Conservation (phyloP, 441 rosid genomes). For the Kokia cookei region DNA sequence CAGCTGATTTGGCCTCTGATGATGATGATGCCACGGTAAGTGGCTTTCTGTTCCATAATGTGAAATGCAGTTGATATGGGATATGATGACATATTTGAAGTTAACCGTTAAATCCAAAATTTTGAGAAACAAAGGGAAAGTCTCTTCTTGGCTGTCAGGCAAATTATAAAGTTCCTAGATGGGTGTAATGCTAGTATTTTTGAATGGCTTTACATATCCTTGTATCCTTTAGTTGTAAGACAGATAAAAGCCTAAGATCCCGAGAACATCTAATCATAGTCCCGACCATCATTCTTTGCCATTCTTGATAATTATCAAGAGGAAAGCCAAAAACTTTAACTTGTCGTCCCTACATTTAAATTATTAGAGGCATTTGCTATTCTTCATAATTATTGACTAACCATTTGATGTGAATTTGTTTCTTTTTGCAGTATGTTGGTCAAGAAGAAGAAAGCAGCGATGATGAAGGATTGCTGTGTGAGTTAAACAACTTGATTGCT, state of each 20-base stretch:
- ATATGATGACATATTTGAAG: background rate
- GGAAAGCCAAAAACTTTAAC: background rate
- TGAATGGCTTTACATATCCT: background rate
- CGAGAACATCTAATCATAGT: background rate
- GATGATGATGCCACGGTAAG: constrained; percentile 51
- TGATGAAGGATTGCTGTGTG: constrained; percentile 92
- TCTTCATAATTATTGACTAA: background rate
- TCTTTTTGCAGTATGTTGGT: constrained; percentile 40
- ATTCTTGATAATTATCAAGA: background rate
- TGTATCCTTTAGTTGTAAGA: background rate
- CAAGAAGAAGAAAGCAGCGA: constrained; percentile 65
- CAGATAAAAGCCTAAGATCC: background rate
- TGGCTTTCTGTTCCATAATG: background rate
- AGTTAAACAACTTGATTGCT: constrained; percentile 27
- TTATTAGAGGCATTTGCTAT: background rate
- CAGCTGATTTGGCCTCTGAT: constrained; percentile 73
- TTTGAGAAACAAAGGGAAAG: background rate
- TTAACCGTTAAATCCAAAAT: background rate
- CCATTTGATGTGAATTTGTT: constrained; percentile 3
- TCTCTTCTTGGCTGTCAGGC: background rate
- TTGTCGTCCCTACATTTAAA: background rate
- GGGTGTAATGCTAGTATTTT: background rate
- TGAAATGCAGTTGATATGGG: background rate
- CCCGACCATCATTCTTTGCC: background rate
- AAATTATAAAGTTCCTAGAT: background rate